Evolutionary conservation across 345 rosid genomes (phyloP).

Genomic region (Abelmoschus esculentus): DNA sequence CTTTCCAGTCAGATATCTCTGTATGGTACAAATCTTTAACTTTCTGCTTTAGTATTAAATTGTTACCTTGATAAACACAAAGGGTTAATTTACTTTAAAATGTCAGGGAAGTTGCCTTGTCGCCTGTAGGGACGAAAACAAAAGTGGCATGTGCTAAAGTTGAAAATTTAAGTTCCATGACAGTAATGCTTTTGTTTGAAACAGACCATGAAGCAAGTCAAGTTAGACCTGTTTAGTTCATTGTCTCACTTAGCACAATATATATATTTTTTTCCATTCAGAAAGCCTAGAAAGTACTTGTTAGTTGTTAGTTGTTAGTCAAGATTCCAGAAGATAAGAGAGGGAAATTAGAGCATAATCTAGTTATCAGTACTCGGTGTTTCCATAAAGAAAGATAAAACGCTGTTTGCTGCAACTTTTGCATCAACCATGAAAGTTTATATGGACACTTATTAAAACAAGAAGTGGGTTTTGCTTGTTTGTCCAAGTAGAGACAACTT

Average conservation of each 20-base stretch:
- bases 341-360: not conserved
- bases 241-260: not conserved
- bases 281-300: not conserved
- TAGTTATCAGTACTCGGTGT: not conserved
- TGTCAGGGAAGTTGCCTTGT: not conserved
- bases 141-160: not conserved
- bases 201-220: not conserved
- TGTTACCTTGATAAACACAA: not conserved
- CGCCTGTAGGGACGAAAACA: constrained; percentile 12
- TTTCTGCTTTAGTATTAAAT: not conserved
- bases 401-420: not conserved
- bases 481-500: constrained; percentile 18
- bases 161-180: not conserved
- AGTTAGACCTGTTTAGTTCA: not conserved
- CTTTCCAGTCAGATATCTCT: not conserved
- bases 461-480: not conserved
- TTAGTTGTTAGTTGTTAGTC: too few relatives aligned
- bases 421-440: not conserved
- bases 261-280: not conserved
- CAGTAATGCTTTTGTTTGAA: not conserved
- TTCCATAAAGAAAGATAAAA: not conserved
- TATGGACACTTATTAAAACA: not conserved
- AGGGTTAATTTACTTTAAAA: not conserved
- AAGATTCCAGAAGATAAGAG: not conserved
- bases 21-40: not conserved